These are phyloP conservation scores for Yamagishiella unicocca DNA, from an alignment of 139 green algal species.

Conservation along the genomic window DNA sequence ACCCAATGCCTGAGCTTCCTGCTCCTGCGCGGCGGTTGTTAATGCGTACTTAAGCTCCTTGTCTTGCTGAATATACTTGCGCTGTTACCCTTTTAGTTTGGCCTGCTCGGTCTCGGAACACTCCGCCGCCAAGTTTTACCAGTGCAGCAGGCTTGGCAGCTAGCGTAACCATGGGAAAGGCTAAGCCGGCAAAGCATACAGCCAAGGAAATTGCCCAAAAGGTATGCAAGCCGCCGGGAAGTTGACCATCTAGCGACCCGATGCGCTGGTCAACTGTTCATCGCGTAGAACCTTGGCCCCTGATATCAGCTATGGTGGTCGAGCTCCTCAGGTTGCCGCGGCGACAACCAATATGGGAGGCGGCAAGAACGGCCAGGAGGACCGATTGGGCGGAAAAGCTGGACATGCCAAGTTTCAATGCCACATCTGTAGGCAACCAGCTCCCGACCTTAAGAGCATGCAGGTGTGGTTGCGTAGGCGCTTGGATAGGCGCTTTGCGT, in stretches of 20 bases:
- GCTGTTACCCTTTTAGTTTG: no score
- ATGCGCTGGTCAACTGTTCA: neutral
- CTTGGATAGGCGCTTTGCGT: no score
- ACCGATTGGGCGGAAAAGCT: conserved; percentile 79
- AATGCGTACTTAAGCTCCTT: no score
- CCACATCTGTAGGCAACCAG: conserved; percentile 69
- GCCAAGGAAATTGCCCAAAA: conserved; percentile 75
- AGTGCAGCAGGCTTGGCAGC: no score
- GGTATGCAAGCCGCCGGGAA: neutral
- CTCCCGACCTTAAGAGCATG: conserved; percentile 84
- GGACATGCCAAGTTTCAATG: conserved; percentile 89
- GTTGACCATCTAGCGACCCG: neutral
- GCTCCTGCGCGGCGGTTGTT: no score
- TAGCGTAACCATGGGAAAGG: conserved; percentile 72
- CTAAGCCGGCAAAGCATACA: conserved; percentile 90
- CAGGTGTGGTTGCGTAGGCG: conserved; percentile 56
- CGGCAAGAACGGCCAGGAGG: conserved; percentile 75
- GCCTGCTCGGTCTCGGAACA: no score
- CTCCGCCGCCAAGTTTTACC: no score
- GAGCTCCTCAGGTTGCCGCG: conserved; percentile 58
- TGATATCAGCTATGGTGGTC: neutral
- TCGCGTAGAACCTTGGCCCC: neutral
- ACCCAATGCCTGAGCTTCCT: no score
- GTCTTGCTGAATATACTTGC: no score
- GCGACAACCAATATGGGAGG: conserved; percentile 80